Evolutionary conservation across 1,284 basidiomycete species (phyloP).

Genomic region (Gymnopus androsaceus): DNA sequence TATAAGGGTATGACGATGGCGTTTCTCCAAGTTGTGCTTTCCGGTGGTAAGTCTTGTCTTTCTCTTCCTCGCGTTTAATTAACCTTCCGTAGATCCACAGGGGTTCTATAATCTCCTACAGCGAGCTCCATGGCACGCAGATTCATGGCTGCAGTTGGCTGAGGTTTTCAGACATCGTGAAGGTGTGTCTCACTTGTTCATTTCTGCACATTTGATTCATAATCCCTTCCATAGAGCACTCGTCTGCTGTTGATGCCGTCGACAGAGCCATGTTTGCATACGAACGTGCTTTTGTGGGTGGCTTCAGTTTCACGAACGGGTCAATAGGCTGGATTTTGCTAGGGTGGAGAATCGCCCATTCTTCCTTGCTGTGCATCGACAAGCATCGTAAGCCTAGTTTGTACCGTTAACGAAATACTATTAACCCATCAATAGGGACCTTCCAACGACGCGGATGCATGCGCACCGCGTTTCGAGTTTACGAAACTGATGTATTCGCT

Average conservation of each 20-base stretch:
- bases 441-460: slow-evolving; percentile 86
- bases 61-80: not conserved
- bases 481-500: slow-evolving; percentile 79
- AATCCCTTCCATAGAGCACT: slow-evolving; percentile 72
- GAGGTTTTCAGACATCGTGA: slow-evolving; percentile 84
- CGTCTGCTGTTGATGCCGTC: slow-evolving; percentile 81
- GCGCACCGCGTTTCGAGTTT: slow-evolving; percentile 88
- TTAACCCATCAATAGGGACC: slow-evolving; percentile 51
- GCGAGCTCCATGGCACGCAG: slow-evolving; percentile 81
- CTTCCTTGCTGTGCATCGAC: slow-evolving; percentile 78
- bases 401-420: too few species aligned
- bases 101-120: slow-evolving; percentile 61
- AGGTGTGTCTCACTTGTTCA: slow-evolving; percentile 46
- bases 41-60: slow-evolving; percentile 61
- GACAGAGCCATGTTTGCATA: slow-evolving; percentile 88
- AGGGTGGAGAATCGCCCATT: slow-evolving; percentile 84
- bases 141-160: slow-evolving; percentile 86
- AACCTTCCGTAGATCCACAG: slow-evolving; percentile 56
- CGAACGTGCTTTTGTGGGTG: slow-evolving; percentile 82
- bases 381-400: slow-evolving; percentile 65
- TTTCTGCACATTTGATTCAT: not conserved
- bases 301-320: slow-evolving; percentile 82
- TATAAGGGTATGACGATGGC: slow-evolving; percentile 80
- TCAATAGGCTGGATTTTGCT: slow-evolving; percentile 84
- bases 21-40: slow-evolving; percentile 79